These are phyloP conservation scores for Teunomyces gatunensis DNA, from an alignment of 805 yeast species.

Conservation along the genomic window DNA sequence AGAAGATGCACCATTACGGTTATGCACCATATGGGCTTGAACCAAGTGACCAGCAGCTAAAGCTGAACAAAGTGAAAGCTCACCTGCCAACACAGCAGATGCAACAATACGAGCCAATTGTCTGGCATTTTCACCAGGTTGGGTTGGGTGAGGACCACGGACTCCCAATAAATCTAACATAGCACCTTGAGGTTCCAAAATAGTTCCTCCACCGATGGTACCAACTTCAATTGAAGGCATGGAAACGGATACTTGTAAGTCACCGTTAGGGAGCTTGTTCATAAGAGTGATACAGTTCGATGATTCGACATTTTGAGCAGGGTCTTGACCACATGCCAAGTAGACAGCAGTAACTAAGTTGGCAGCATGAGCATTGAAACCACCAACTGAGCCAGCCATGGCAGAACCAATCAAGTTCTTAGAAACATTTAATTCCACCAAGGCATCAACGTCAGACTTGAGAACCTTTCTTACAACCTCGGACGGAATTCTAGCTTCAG, in stretches of 20 bases:
- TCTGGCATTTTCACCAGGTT: conserved; percentile 93
- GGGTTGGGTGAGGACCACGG: conserved; percentile 90
- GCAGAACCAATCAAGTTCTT: conserved; percentile 96
- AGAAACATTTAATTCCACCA: conserved; percentile 83
- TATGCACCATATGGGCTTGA: conserved; percentile 95
- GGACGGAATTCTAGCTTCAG: conserved; percentile 87
- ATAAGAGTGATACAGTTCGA: conserved; percentile 96
- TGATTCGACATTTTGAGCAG: conserved; percentile 98
- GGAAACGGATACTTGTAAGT: conserved; percentile 88
- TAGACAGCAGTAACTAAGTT: conserved; percentile 92
- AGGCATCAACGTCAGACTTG: conserved; percentile 88
- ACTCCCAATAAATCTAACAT: conserved; percentile 94
- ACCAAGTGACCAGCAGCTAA: conserved; percentile 98
- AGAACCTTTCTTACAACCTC: conserved; percentile 77
- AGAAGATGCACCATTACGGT: conserved; percentile 61
- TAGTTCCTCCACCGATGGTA: conserved; percentile 98
- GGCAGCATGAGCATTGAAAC: conserved; percentile 98
- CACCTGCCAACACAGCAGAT: conserved; percentile 93
- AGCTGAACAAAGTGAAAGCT: conserved; percentile 90
- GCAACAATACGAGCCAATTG: conserved; percentile 92
- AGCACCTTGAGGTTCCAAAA: conserved; percentile 94
- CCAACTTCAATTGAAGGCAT: conserved; percentile 99
- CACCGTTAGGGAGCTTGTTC: conserved; percentile 73
- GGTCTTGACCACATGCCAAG: conserved; percentile 97
- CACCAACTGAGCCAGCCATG: conserved; percentile 98